Conservation (phyloP, 2,329 filamentous ascomycete species). For the Rutstroemia sp. region DNA sequence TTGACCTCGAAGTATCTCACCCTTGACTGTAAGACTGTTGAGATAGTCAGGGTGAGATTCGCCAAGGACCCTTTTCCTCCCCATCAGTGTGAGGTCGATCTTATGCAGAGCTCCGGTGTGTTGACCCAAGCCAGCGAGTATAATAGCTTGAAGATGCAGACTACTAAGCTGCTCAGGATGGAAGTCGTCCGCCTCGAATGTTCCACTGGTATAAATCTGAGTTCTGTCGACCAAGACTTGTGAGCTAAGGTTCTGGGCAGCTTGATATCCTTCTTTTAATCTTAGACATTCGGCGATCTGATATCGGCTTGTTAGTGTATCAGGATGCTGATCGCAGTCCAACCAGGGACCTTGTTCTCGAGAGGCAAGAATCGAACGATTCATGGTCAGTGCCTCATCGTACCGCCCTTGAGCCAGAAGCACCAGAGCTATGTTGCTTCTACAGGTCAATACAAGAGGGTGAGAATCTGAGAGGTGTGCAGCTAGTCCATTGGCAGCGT, state of each 20-base stretch:
- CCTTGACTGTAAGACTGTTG: conserved; percentile 21
- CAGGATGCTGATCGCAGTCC: conserved; percentile 20
- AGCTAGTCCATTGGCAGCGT: conserved; percentile 15
- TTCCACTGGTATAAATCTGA: conserved; percentile 19
- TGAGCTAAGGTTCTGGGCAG: conserved; percentile 20
- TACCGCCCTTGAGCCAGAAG: conserved; percentile 21
- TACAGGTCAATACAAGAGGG: conserved; percentile 18
- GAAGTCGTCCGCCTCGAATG: conserved; percentile 18
- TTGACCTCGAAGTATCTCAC: conserved; percentile 21
- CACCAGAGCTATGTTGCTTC: conserved; percentile 19
- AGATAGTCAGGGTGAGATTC: conserved; percentile 20
- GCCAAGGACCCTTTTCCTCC: conserved; percentile 16
- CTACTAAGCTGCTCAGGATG: conserved; percentile 23
- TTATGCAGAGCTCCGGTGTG: conserved; percentile 17
- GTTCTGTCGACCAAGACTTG: conserved; percentile 17
- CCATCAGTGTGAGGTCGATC: conserved; percentile 17
- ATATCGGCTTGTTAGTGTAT: conserved; percentile 23
- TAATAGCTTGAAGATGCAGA: conserved; percentile 22
- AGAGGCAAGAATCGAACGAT: conserved; percentile 13
- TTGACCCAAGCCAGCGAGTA: conserved; percentile 21
- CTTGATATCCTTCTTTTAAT: conserved; percentile 18
- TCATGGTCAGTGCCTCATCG: conserved; percentile 19
- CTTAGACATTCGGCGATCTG: conserved; percentile 19
- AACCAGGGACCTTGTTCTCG: conserved; percentile 21
- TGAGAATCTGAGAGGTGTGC: conserved; percentile 16